These are phyloP conservation scores for Macrolepiota albuminosa DNA, from an alignment of 768 basidiomycete genomes.

Conservation along the genomic window DNA sequence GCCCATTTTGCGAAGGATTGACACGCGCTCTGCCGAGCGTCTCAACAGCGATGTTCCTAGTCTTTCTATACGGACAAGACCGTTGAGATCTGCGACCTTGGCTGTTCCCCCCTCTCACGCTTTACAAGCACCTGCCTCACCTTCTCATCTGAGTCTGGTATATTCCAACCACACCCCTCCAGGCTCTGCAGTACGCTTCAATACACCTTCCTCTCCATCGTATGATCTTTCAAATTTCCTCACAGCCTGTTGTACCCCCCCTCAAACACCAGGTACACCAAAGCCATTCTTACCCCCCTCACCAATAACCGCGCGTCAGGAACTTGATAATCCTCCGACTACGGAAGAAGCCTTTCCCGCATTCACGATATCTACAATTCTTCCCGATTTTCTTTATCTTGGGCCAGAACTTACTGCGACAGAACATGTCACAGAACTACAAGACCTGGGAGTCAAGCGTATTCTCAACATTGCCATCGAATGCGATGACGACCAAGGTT, in stretches of 20 bases:
- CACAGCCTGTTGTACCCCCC: conserved; percentile 50
- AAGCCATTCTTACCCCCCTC: conserved; percentile 44
- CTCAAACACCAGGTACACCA: conserved; percentile 48
- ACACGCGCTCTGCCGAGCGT: conserved; percentile 54
- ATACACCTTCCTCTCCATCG: conserved; percentile 31
- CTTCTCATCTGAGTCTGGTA: conserved; percentile 55
- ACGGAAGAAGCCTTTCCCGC: conserved; percentile 56
- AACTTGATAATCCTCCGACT: conserved; percentile 53
- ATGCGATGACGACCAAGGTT: conserved; percentile 79
- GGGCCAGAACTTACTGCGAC: conserved; percentile 79
- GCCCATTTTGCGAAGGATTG: conserved; percentile 56
- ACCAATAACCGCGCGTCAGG: conserved; percentile 62
- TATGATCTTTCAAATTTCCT: conserved; percentile 33
- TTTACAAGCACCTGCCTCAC: conserved; percentile 40
- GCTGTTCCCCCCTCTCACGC: conserved; percentile 42
- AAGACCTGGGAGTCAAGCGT: conserved; percentile 72
- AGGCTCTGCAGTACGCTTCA: conserved; percentile 43
- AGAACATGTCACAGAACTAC: conserved; percentile 73
- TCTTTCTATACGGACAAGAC: conserved; percentile 57
- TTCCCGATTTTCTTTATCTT: conserved; percentile 87
- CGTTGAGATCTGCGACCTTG: conserved; percentile 55
- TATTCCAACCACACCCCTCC: conserved; percentile 60
- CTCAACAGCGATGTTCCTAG: conserved; percentile 46
- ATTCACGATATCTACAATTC: conserved; percentile 86
- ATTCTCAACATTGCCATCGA: conserved; percentile 91